Conservation (phyloP, 2,329 filamentous ascomycete genomes). For the Venturia pyrina region DNA sequence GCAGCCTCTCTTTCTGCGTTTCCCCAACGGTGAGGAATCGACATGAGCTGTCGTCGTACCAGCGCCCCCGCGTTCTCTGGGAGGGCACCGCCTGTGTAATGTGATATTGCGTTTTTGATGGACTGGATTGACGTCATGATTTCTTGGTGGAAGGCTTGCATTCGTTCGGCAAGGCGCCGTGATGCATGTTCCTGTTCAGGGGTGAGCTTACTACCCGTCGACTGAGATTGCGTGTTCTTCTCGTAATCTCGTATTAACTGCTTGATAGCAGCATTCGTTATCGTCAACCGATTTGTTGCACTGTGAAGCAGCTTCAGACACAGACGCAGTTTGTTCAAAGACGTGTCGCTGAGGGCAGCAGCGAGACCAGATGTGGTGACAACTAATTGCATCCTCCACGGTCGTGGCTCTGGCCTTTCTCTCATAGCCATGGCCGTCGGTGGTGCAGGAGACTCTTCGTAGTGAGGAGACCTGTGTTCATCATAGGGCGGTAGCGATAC, state of each 20-base stretch:
- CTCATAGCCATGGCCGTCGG: slow-evolving; percentile 13
- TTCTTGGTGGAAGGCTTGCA: slow-evolving; percentile 50
- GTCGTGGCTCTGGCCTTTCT: slow-evolving; percentile 20
- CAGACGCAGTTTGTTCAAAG: slow-evolving; percentile 71
- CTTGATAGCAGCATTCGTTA: slow-evolving; percentile 64
- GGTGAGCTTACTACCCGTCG: slow-evolving; percentile 9
- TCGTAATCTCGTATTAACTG: slow-evolving; percentile 75
- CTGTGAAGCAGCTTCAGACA: slow-evolving; percentile 71
- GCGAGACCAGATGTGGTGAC: slow-evolving; percentile 86
- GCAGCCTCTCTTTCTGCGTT: slow-evolving; percentile 50
- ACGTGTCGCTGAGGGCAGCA: slow-evolving; percentile 84
- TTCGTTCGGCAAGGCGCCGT: slow-evolving; percentile 61
- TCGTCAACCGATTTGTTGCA: slow-evolving; percentile 72
- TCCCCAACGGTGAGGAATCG: slow-evolving; percentile 73
- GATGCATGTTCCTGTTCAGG: slow-evolving; percentile 29
- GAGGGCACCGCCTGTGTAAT: slow-evolving; percentile 81
- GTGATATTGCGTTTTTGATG: slow-evolving; percentile 75
- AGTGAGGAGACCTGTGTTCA: slow-evolving; percentile 63
- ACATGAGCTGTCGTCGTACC: slow-evolving; percentile 74
- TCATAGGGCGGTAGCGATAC: slow-evolving; percentile 81
- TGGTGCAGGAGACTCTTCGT: slow-evolving; percentile 47
- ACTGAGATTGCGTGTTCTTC: slow-evolving; percentile 22
- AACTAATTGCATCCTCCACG: slow-evolving; percentile 75
- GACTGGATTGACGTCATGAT: slow-evolving; percentile 54
- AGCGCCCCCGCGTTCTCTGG: slow-evolving; percentile 79